Conservation (phyloP, 164 flowering plant species). For the Brasenia schreberi region DNA sequence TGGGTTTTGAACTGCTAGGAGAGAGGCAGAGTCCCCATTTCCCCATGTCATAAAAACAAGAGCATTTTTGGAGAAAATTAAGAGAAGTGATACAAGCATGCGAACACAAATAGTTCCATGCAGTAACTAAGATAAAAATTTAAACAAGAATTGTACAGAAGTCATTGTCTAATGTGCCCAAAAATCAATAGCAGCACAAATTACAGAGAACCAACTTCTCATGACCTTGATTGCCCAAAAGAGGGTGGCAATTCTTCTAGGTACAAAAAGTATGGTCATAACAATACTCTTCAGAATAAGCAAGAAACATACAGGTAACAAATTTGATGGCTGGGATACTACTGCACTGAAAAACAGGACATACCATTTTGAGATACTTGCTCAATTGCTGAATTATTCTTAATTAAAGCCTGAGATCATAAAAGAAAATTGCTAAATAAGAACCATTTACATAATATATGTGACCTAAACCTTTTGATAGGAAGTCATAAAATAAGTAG, state of each 20-base stretch:
- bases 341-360: not conserved
- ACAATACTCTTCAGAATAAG: not conserved
- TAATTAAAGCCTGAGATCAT: slow-evolving; percentile 55
- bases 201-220: not conserved
- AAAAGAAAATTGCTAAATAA: not conserved
- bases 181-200: not conserved
- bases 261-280: not conserved
- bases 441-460: not conserved
- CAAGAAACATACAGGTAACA: not conserved
- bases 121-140: not conserved
- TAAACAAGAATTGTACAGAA: not conserved
- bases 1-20: no score
- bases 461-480: not conserved
- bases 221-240: not conserved
- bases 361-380: slow-evolving; percentile 43
- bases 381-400: slow-evolving; percentile 58
- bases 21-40: no score
- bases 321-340: not conserved
- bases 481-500: no score
- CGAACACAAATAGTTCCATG: no score
- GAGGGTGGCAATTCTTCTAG: not conserved
- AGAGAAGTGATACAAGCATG: no score
- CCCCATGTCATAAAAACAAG: no score
- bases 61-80: no score
- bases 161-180: not conserved